Evolutionary conservation across 2,329 filamentous ascomycete species (phyloP), one percentile per base, ranked within the genome.

Genomic region (Thelonectria rubi): DNA sequence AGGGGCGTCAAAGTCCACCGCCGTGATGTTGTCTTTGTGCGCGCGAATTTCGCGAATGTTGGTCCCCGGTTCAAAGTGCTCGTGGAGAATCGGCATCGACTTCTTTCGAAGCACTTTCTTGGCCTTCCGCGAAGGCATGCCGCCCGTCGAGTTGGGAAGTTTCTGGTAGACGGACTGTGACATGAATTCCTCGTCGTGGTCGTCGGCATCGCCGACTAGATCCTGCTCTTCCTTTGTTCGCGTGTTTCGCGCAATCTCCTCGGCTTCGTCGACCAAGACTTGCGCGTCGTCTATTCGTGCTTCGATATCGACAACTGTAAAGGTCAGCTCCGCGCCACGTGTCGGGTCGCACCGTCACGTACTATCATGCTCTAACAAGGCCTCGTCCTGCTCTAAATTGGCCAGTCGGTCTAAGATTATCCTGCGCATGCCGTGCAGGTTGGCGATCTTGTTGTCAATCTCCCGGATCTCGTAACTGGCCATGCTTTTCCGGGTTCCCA

Each of bases 141-240:
- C 82, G 20, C 76, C 75, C 26, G 79, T 74, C 10, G 85, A 81
- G 10, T 80, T 78, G 1, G 94, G 92, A 9, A 99, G 81, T 78
- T 97, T 97, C 69, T 96, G 91, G 76, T 98, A 99, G 69, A 99
- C 92, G 12, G 94, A 97, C 76, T 97, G 93, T 3, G 95, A 97
- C 95, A 98, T 98, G 81, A 98, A 99, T 1, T 83, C 84, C 21
- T 74, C 65, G 32, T 78, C 77, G 42, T 82, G 78, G 37, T 84
- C 80, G 52, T 83, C 81, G 60, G 81, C 78, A 65, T 83, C 83
- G 37, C 81, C 80, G 21, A 81, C 81, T 8, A 83, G 74, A 63
- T 86, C 85, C 47, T 84, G 81, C 53, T 86, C 85, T 14, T 84
- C 81, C 63, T 82, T 82, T 15, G 80, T 81, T 2, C 82, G 80